phyloP scores from a whole-genome alignment of 495 filamentous ascomycete genomes.

The Xylaria nigripes region DNA sequence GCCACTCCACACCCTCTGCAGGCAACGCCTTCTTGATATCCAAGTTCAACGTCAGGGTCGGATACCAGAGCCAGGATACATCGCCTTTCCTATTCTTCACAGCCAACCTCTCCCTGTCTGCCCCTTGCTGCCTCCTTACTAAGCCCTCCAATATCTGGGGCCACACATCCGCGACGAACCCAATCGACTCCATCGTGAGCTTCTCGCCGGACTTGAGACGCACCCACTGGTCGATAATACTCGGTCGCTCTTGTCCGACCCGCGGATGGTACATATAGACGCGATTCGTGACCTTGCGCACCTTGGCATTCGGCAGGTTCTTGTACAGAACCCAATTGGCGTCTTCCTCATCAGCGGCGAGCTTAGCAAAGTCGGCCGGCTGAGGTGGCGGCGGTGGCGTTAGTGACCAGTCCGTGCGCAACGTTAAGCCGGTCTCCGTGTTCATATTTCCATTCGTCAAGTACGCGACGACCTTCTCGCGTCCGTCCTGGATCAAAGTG shows the following conservation, averaged over 20 bases:
- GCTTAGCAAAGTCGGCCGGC: constrained; percentile 32
- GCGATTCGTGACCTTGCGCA: constrained; percentile 52
- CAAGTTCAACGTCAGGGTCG: constrained; percentile 57
- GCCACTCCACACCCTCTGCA: constrained; percentile 52
- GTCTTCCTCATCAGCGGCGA: constrained; percentile 34
- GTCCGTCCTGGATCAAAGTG: constrained; percentile 42
- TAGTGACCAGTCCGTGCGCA: constrained; percentile 42
- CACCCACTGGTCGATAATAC: constrained; percentile 57
- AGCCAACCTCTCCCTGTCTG: neutral
- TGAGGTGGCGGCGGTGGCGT: constrained; percentile 35
- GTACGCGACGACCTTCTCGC: constrained; percentile 57
- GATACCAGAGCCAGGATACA: constrained; percentile 54
- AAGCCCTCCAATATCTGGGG: constrained; percentile 16
- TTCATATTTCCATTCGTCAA: constrained; percentile 55
- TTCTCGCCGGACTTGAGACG: constrained; percentile 41
- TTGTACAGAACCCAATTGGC: constrained; percentile 33
- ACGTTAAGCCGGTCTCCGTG: constrained; percentile 50
- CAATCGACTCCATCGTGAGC: constrained; percentile 49
- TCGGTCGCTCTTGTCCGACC: constrained; percentile 33
- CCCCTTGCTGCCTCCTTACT: constrained; percentile 1
- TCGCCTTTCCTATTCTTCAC: constrained; percentile 2
- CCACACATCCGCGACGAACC: constrained; percentile 56
- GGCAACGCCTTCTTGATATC: constrained; percentile 59
- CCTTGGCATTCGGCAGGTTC: constrained; percentile 43
- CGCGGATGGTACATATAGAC: constrained; percentile 50